Percentiles rank a stretch among this genome's conserved stretches.
phyloP scores from a whole-genome alignment of 1,284 basidiomycete species.

The Cutaneotrichosporon dermatis region DNA sequence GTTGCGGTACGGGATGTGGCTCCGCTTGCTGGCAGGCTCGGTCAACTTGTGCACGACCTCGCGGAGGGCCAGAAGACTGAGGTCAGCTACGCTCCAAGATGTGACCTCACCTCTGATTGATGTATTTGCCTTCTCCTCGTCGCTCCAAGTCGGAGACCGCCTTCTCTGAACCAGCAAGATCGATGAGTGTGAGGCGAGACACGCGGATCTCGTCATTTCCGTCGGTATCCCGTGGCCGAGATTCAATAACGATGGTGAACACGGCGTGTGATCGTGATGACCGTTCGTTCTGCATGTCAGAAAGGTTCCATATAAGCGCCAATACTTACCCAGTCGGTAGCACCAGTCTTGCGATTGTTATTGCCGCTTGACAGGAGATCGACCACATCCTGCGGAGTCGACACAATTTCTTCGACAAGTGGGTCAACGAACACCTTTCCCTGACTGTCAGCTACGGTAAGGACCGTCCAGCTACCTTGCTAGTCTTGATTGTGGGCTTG shows the following conservation, averaged over 20 bases:
- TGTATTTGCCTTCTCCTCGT: constrained; percentile 56
- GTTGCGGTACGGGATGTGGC: constrained; percentile 57
- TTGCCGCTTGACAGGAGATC: constrained; percentile 53
- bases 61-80: constrained; percentile 51
- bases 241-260: constrained; percentile 53
- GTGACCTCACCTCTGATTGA: constrained; percentile 53
- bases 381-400: constrained; percentile 52
- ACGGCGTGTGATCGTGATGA: constrained; percentile 55
- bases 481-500: constrained; percentile 43
- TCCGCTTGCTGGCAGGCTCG: constrained; percentile 41
- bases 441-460: constrained; percentile 14
- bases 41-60: constrained; percentile 58
- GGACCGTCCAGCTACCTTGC: constrained; percentile 28
- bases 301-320: neutral
- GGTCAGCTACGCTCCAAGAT: constrained; percentile 5
- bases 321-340: constrained; percentile 54
- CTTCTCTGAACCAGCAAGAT: constrained; percentile 57
- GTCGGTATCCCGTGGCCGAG: constrained; percentile 36
- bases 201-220: constrained; percentile 41
- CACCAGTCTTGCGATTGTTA: constrained; percentile 52
- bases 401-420: constrained; percentile 55
- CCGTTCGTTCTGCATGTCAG: constrained; percentile 49
- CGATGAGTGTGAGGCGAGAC: constrained; percentile 41
- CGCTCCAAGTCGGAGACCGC: constrained; percentile 54
- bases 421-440: constrained; percentile 52